Base-by-base conservation (phyloP, 306 rosid genomes). In the Dryas alaskensis region DNA sequence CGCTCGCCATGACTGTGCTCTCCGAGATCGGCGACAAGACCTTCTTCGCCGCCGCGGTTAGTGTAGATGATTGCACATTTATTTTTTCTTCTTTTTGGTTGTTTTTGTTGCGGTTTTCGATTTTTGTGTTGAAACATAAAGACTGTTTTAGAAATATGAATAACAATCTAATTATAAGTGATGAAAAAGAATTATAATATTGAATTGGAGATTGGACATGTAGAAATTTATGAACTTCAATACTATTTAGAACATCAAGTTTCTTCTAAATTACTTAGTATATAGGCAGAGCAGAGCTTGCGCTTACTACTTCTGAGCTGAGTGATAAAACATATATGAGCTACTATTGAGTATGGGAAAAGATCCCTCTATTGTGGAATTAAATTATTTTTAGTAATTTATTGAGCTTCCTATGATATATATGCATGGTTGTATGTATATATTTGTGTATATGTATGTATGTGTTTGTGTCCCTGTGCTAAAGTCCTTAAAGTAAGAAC, bases 11-110 rank as follows among this genome's bases (percentile, higher is more conserved):
- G 92, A 94, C 97, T 61, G 88, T 94, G 72, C 93, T 94, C 70
- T 94, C 99, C 5, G 99, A 94, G 91, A 90, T 94, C 88, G 99
- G 99, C 54, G 99, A 94, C 75, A 92, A 92, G 82, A 94, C 99
- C 6, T 94, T 94, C 77, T 92, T 94, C 45, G 99, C 99, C 39
- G 99, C 99, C 70, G 99, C 99, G 88, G 97, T 94, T 22, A 82
- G 96, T 78, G 3, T 25, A 6, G 66, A 10, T 25, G 16, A 12
- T 60, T 65, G 4, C 4, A 11, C n/a, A 10, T 53, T 27, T 25
- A 10, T 63, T 19, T n/a, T 14, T 9, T 54, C 7, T 47, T 4
- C 5, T 37, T 16, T n/a, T 42, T 7, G 37, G 8, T 44, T 46
- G 10, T 19, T 51, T 48, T 50, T 64, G 61, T 17, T 17, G 4